Evolutionary conservation across 23 red algal species (phyloP).

Genomic region (Gracilaria vermiculophylla): DNA sequence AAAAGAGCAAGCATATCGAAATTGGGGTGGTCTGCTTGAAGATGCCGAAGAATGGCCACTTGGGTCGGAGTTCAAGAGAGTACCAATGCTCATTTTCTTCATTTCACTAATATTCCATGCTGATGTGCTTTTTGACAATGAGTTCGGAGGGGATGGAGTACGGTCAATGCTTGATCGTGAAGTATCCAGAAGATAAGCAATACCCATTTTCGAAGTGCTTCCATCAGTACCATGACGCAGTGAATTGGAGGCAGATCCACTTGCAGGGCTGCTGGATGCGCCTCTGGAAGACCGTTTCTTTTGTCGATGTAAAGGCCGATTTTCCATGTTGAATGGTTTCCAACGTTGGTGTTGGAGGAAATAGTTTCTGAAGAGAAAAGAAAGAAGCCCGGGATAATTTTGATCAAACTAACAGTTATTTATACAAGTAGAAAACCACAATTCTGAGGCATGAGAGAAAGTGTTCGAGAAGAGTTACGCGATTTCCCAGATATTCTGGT

Average conservation of each 20-base stretch:
- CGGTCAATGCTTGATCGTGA: background rate
- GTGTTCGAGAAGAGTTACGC: too few relatives aligned
- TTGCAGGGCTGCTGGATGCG: background rate
- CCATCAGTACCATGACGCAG: background rate
- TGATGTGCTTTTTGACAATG: background rate
- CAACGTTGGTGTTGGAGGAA: too few relatives aligned
- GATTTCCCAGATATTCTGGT: too few relatives aligned
- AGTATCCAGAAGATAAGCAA: background rate
- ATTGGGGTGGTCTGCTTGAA: background rate
- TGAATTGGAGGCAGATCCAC: background rate
- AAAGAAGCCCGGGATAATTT: too few relatives aligned
- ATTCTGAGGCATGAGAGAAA: too few relatives aligned
- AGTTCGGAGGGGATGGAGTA: background rate
- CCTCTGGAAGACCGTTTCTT: background rate
- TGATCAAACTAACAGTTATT: too few relatives aligned
- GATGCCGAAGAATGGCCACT: background rate
- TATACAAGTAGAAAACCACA: too few relatives aligned
- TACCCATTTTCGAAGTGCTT: background rate
- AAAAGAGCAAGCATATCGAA: background rate
- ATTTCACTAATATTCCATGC: background rate
- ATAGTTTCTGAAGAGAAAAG: too few relatives aligned
- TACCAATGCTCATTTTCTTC: background rate
- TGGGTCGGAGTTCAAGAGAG: background rate
- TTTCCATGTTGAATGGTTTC: background rate
- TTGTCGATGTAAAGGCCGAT: background rate